phyloP scores from a whole-genome alignment of 164 flowering plant genomes.

The Tetrastigma voinierianum region DNA sequence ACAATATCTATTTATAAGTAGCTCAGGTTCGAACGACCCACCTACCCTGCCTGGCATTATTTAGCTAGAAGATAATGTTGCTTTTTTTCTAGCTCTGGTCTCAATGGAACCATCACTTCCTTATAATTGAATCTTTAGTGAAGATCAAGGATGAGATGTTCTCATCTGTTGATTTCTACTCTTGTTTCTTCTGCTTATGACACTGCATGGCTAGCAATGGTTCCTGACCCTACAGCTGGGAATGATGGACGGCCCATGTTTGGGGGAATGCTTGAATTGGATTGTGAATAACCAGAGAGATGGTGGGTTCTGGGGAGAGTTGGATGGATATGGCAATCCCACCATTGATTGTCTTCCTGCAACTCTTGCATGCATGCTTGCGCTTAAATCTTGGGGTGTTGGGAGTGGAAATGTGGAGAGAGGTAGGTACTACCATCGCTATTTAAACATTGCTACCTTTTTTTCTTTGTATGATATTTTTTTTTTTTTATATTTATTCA shows the following conservation, averaged over 20 bases:
- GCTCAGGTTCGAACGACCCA: no score
- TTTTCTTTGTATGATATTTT: no score
- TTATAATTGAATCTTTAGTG: no score
- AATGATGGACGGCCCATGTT: not conserved
- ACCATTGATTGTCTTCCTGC: not conserved
- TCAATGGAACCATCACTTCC: no score
- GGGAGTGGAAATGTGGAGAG: not conserved
- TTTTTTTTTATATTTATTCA: no score
- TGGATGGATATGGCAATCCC: not conserved
- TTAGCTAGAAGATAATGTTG: no score
- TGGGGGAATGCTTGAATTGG: not conserved
- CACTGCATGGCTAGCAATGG: not conserved
- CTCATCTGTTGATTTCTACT: not conserved
- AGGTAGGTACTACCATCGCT: not conserved
- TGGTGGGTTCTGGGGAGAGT: not conserved
- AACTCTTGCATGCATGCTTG: slow-evolving; percentile 1
- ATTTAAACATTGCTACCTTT: no score
- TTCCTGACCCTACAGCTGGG: not conserved
- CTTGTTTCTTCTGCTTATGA: not conserved
- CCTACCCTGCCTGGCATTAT: no score
- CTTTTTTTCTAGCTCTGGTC: no score
- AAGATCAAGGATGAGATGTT: no score
- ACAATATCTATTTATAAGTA: no score
- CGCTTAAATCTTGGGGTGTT: not conserved
- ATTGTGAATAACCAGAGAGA: not conserved